Base-by-base conservation (phyloP, 768 basidiomycete species). In the Lentinula boryana region DNA sequence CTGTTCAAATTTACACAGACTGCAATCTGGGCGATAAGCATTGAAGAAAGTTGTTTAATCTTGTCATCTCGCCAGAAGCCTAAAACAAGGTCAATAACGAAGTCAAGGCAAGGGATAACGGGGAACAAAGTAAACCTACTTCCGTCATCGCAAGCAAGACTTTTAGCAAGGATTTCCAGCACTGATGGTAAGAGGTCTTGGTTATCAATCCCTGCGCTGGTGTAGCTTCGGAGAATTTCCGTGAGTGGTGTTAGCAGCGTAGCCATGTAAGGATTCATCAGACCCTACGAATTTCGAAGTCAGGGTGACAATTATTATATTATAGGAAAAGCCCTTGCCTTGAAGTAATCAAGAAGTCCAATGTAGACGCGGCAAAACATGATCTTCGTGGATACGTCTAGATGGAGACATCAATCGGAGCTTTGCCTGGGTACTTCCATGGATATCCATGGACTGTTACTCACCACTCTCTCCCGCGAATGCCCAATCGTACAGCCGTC, bases 401-500 rank as follows among this genome's bases (percentile, higher is more conserved):
- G 66, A 71, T 76, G 48, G 18, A 56, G 43, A 31, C 36, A 33
- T 60, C 32, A 4, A 61, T 52, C 44, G 43, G 38, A 38, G n/a
- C 53, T 63, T 60, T 23, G 41, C 2, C 36, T 51, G 23, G 18
- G 3, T 33, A 46, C 12, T 46, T 1, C 27, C 27, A 27, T 23
- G 23, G 23, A 23, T 23, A 23, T 23, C 23, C 23, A 23, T 51
- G n/a, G 9, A n/a, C 27, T 21, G 15, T 4, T n/a, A 60, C 3
- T 35, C 67, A 86, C 85, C 72, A 27, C 68, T 67, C 32, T 80
- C 81, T 60, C 78, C 76, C 1, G 80, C 81, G 67, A 95, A 95
- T 0, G 94, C 94, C 97, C 97, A 99, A 69, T 99, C 97, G 67
- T 92, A 94, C 60, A 95, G 72, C 58, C 87, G 86, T 58, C 94